Percentiles rank a stretch among this genome's conserved stretches.
Evolutionary conservation across 2,329 filamentous ascomycete species (phyloP).

Genomic region (Hymenotorrendiella dingleyae): DNA sequence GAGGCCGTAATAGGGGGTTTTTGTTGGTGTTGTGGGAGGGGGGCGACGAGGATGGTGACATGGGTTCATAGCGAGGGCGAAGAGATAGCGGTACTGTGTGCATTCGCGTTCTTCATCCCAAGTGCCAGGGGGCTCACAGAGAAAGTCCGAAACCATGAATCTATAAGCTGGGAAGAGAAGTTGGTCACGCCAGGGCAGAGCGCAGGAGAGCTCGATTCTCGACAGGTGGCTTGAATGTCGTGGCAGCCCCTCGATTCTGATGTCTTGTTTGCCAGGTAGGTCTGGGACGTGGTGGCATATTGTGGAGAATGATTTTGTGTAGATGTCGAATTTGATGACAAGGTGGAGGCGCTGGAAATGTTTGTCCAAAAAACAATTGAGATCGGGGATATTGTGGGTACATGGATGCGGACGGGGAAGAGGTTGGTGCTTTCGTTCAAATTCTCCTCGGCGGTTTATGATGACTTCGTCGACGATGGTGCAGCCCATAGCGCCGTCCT

Average conservation of each 20-base stretch:
- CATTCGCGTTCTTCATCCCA: no score
- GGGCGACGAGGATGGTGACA: no score
- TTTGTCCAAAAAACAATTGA: background rate
- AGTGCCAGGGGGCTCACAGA: no score
- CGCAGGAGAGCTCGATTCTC: background rate
- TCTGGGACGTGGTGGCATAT: constrained; percentile 5
- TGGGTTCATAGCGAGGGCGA: no score
- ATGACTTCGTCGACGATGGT: background rate
- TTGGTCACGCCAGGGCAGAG: background rate
- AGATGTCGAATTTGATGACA: constrained; percentile 12
- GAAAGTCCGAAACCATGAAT: background rate
- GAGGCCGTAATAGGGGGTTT: no score
- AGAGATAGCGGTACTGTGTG: no score
- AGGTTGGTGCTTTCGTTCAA: background rate
- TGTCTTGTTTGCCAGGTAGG: background rate
- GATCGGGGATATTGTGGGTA: background rate
- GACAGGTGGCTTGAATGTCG: background rate
- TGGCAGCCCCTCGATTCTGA: no score
- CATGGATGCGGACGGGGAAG: background rate
- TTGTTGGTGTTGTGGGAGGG: no score
- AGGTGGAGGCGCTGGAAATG: background rate
- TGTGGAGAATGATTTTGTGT: constrained; percentile 6
- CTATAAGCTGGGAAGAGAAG: background rate
- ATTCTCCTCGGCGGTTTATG: background rate
- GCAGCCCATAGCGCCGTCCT: constrained; percentile 1